Evolutionary conservation across 2,329 filamentous ascomycete genomes (phyloP).

Genomic region (Colletotrichum euphorbiae): DNA sequence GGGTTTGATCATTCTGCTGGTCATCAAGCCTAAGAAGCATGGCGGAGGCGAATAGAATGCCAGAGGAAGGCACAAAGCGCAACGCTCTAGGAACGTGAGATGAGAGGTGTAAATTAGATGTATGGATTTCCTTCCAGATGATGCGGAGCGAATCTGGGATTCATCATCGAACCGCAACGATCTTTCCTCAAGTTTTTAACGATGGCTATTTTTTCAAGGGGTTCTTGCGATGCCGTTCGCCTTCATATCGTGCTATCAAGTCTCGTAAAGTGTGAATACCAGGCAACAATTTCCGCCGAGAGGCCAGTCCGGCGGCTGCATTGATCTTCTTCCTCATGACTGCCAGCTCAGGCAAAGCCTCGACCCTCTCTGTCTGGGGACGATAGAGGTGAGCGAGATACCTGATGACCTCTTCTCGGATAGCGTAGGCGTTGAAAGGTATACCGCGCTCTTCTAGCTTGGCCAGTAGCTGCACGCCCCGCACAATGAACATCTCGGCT

Average conservation of each 20-base stretch:
- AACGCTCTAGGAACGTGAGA: constrained; percentile 13
- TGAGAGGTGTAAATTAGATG: constrained; percentile 43
- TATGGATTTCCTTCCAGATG: constrained; percentile 40
- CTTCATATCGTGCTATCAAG: background rate
- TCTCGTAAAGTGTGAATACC: background rate
- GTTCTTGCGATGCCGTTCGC: background rate
- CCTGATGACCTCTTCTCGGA: constrained; percentile 34
- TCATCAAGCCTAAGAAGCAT: constrained; percentile 79
- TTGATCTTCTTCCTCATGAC: constrained; percentile 17
- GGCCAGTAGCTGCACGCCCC: constrained; percentile 52
- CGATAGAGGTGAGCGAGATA: constrained; percentile 17
- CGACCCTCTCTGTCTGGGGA: background rate
- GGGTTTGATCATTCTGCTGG: constrained; percentile 85
- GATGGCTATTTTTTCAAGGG: background rate
- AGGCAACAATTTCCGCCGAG: background rate
- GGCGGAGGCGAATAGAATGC: constrained; percentile 44
- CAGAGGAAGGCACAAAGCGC: background rate
- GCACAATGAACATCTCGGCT: constrained; percentile 49
- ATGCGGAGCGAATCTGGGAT: constrained; percentile 34
- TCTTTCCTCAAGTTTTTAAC: background rate
- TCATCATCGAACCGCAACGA: background rate
- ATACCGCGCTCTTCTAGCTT: constrained; percentile 51
- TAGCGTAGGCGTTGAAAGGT: constrained; percentile 44
- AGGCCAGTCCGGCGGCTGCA: background rate
- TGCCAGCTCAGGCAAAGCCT: background rate